Evolutionary conservation across 2,329 filamentous ascomycete genomes (phyloP).

Genomic region (Monilinia aucupariae): DNA sequence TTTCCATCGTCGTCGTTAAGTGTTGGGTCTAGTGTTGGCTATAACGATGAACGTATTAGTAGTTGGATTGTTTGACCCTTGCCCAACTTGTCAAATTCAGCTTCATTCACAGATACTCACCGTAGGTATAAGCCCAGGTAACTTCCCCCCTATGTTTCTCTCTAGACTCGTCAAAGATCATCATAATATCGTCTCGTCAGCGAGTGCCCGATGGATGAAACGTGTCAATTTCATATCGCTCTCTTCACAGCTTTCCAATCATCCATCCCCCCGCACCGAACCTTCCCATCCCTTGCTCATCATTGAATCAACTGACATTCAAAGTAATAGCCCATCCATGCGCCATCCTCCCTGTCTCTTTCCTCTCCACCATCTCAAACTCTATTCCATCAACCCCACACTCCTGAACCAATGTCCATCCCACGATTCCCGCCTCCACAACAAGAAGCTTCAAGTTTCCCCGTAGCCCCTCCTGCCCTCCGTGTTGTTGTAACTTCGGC

Average conservation of each 20-base stretch:
- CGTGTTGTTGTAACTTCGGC: too few relatives aligned
- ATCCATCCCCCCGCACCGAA: not conserved
- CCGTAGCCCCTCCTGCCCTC: not conserved
- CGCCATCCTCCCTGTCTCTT: constrained; percentile 28
- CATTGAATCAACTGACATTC: constrained; percentile 34
- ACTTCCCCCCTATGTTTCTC: constrained; percentile 26
- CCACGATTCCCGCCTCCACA: constrained; percentile 16
- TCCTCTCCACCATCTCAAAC: constrained; percentile 35
- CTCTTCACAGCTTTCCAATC: too few relatives aligned
- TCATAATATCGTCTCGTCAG: not conserved
- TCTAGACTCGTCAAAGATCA: constrained; percentile 45
- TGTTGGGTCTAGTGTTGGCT: constrained; percentile 32
- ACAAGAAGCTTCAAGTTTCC: constrained; percentile 10
- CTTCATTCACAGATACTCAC: not conserved
- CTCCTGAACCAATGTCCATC: constrained; percentile 16
- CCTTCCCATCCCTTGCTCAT: too few relatives aligned
- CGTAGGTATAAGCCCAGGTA: constrained; percentile 22
- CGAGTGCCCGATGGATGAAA: not conserved
- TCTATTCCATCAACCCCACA: constrained; percentile 16
- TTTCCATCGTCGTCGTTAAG: constrained; percentile 37
- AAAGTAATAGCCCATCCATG: constrained; percentile 57
- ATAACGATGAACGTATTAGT: not conserved
- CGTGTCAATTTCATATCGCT: not conserved
- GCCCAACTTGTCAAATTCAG: too few relatives aligned
- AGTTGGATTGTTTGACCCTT: not conserved